Evolutionary conservation across 148 eudicot species (phyloP).

Genomic region (Amaranthus cruentus): DNA sequence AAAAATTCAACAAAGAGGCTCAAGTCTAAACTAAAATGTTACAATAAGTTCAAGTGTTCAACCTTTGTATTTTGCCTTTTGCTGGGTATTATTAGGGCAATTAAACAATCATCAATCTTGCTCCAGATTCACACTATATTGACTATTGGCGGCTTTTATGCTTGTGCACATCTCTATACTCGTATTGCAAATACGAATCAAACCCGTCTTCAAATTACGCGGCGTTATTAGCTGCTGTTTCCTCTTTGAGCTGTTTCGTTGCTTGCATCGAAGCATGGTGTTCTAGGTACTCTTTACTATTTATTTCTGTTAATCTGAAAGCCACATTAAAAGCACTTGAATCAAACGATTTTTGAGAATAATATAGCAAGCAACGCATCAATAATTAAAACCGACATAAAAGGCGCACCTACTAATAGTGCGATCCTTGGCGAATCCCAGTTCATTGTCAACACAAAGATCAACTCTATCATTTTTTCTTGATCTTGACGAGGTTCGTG

Average conservation of each 20-base stretch:
- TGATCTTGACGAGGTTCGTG: conserved; percentile 77
- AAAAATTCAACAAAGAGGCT: not conserved
- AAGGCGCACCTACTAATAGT: conserved; percentile 79
- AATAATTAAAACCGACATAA: not conserved
- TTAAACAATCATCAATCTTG: not conserved
- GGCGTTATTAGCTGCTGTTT: conserved; percentile 15
- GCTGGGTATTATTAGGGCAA: not conserved
- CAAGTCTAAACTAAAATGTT: not conserved
- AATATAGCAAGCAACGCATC: not conserved
- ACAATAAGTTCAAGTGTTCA: not conserved
- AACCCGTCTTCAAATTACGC: not conserved
- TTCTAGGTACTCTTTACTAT: conserved; percentile 83
- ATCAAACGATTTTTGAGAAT: not conserved
- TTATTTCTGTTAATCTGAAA: conserved; percentile 89
- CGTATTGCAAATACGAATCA: not conserved
- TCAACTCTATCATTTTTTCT: conserved; percentile 65
- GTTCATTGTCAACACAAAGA: conserved; percentile 88
- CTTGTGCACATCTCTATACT: not conserved
- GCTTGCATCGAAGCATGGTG: conserved; percentile 60
- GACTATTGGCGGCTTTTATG: not conserved
- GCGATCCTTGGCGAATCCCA: conserved; percentile 92
- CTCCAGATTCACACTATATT: not conserved
- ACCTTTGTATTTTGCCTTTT: conserved; percentile 1
- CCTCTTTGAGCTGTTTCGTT: conserved; percentile 22
- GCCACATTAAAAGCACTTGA: not conserved